Base-by-base conservation (phyloP, 768 basidiomycete genomes). In the Trametes maxima region DNA sequence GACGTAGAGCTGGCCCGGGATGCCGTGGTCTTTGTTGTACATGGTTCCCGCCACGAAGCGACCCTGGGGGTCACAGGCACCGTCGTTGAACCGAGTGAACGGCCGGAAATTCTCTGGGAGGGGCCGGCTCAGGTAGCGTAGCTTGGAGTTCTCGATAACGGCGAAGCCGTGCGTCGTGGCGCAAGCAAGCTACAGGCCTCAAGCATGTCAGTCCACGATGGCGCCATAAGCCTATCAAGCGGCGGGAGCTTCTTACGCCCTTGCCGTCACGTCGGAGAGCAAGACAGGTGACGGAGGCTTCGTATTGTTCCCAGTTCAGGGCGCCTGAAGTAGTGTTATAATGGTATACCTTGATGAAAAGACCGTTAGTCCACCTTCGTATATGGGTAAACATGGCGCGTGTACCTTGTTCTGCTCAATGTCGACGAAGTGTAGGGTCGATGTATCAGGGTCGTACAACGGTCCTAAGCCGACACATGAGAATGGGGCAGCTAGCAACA, bases 41-140 rank as follows among this genome's bases (percentile, higher is more conserved):
- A 88, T 69, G 0, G 87, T 85, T n/a, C 87, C 88, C 22, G 85
- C 84, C 65, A 88, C 82, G 70, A 84, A 88, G 43, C 86, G 80
- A 6, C 88, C 88, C 65, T 79, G 74, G 59, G 74, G 79, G 67
- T 88, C 87, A 68, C 88, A 89, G 2, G 78, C 86, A 37, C 87
- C 88, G 66, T 89, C 88, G 73, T 90, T 88, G 75, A 89, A 87
- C 44, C 88, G 80, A 28, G 80, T 82, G 63, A 81, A 75, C 2
- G 75, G 71, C 12, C 67, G 65, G 39, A 82, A 75, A 22, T 75
- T 69, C 11, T 70, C 64, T n/a, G 79, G 73, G 7, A 89, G 67
- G 13, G 88, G 86, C 71, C 79, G 72, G 57, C 73, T 76, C 61
- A 90, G 70, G 71, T 87, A 84, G 37, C 72, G 73, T 24, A 85